These are phyloP conservation scores for Kuraishia ogatae DNA, from an alignment of 805 yeast genomes.

Conservation along the genomic window DNA sequence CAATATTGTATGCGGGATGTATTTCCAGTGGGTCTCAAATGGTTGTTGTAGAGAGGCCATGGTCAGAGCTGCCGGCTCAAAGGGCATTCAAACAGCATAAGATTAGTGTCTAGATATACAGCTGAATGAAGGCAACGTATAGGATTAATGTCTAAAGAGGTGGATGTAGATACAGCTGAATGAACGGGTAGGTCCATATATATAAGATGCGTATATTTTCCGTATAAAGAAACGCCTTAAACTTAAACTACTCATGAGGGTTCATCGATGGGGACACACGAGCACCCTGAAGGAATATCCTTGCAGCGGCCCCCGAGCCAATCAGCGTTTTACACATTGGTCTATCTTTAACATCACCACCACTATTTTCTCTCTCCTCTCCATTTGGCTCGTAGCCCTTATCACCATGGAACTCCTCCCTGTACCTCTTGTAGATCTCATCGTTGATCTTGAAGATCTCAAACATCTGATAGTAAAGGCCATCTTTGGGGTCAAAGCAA, in stretches of 20 bases:
- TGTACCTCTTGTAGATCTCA: conserved; percentile 42
- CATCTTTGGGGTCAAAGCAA: conserved; percentile 48
- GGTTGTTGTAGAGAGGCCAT: conserved; percentile 71
- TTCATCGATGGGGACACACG: conserved; percentile 36
- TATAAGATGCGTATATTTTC: not conserved
- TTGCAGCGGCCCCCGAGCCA: conserved; percentile 60
- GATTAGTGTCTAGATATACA: conserved; percentile 32
- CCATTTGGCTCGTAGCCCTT: conserved; percentile 40
- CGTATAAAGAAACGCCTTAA: not conserved
- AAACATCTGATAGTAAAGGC: conserved; percentile 50
- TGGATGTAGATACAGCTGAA: too few species aligned
- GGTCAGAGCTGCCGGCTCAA: conserved; percentile 42
- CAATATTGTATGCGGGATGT: conserved; percentile 53
- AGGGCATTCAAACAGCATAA: conserved; percentile 62
- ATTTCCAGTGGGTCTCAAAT: conserved; percentile 46
- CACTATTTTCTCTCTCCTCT: conserved; percentile 42
- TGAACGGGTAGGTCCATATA: too few species aligned
- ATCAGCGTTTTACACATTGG: conserved; percentile 35
- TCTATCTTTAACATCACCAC: conserved; percentile 23
- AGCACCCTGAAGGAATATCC: conserved; percentile 62
- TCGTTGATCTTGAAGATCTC: conserved; percentile 47
- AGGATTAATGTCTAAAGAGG: conserved; percentile 42
- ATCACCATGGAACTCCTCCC: conserved; percentile 44
- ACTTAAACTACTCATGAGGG: conserved; percentile 8
- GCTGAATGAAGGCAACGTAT: conserved; percentile 20